A percentile compares a stretch with the other conserved stretches of the same genome.
Conservation (phyloP, 2,329 filamentous ascomycete species). For the Aspergillus vadensis region DNA sequence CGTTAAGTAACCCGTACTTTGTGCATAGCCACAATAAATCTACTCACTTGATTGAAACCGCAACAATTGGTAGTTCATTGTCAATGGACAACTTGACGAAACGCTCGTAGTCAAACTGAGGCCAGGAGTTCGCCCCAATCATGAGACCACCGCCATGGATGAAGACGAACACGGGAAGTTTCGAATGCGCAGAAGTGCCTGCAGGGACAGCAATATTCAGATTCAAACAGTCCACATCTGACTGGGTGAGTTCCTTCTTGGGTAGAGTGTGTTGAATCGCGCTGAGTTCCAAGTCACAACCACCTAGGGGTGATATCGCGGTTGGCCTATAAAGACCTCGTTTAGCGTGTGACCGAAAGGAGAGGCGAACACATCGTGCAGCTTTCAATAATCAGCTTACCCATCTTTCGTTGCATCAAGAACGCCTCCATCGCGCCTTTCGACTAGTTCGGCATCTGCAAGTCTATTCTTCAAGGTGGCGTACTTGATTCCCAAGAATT, state of each 20-base stretch:
- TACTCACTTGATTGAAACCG: constrained; percentile 48
- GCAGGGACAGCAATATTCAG: constrained; percentile 54
- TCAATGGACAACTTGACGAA: constrained; percentile 50
- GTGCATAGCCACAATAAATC: not conserved
- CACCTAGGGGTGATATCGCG: constrained; percentile 42
- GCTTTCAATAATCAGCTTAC: constrained; percentile 22
- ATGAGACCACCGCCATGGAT: constrained; percentile 57
- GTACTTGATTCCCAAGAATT: constrained; percentile 44
- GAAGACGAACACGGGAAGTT: constrained; percentile 55
- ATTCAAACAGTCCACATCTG: constrained; percentile 54
- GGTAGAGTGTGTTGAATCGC: constrained; percentile 54
- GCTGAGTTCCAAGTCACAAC: constrained; percentile 49
- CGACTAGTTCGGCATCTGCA: constrained; percentile 36
- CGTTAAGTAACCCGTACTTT: constrained; percentile 7
- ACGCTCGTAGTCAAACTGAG: constrained; percentile 52
- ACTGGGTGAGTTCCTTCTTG: constrained; percentile 40
- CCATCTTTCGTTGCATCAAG: constrained; percentile 41
- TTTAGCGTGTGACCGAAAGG: not conserved
- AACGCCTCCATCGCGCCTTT: constrained; percentile 25
- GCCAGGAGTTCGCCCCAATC: constrained; percentile 55
- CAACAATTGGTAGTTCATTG: constrained; percentile 51
- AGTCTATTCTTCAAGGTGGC: constrained; percentile 38
- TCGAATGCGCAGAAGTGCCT: constrained; percentile 24
- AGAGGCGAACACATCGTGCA: no score
- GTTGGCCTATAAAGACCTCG: constrained; percentile 33